Evolutionary conservation across 495 filamentous ascomycete species (phyloP).

Genomic region (Trichoderma orchidacearum): DNA sequence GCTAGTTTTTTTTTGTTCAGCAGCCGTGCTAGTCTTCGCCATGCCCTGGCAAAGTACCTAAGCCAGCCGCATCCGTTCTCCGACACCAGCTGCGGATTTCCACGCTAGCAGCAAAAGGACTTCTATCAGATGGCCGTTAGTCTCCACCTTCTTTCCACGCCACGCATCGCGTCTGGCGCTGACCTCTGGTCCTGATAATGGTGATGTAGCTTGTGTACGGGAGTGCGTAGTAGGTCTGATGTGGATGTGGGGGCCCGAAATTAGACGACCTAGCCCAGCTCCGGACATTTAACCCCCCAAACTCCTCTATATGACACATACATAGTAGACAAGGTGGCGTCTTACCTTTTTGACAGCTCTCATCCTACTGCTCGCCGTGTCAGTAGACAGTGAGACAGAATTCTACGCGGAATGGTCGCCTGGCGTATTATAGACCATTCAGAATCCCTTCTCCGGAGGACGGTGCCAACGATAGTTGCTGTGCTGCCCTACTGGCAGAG

Average conservation of each 20-base stretch:
- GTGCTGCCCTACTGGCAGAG: too few species aligned
- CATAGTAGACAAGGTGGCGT: slow-evolving; percentile 1
- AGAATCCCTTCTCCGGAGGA: too few species aligned
- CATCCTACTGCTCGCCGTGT: background rate
- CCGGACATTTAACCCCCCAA: too few species aligned
- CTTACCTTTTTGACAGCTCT: background rate
- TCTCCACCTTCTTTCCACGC: background rate
- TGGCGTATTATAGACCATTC: too few species aligned
- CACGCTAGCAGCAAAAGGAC: background rate
- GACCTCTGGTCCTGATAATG: background rate
- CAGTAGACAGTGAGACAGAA: background rate
- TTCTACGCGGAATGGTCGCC: background rate
- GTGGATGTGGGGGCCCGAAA: too few species aligned
- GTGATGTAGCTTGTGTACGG: background rate
- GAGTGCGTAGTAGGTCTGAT: too few species aligned
- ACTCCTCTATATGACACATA: too few species aligned
- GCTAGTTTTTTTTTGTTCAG: too few species aligned
- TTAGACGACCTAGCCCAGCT: too few species aligned
- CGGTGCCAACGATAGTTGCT: too few species aligned
- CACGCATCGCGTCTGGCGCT: background rate
- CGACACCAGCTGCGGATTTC: background rate
- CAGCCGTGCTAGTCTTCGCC: too few species aligned
- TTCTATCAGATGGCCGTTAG: background rate
- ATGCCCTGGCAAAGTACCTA: too few species aligned
- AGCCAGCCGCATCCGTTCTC: background rate